Percentiles rank a stretch among this genome's conserved stretches.
Evolutionary conservation across 352 stramenopile species (phyloP).

Genomic region (Globisporangium polare): DNA sequence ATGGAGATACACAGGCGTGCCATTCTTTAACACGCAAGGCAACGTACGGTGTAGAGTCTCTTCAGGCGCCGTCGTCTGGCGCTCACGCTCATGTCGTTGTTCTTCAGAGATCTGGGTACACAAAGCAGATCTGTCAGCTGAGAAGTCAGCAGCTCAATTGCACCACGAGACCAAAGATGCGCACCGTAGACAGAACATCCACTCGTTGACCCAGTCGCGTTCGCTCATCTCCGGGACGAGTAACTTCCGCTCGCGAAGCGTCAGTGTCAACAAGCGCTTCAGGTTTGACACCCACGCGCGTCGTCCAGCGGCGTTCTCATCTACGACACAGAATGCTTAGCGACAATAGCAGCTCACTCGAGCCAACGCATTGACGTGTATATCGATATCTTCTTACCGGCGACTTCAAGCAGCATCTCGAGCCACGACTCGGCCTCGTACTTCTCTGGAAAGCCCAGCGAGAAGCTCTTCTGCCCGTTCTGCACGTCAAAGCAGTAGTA

Average conservation of each 20-base stretch:
- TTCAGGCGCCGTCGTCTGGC: conserved; percentile 45
- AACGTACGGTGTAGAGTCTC: conserved; percentile 53
- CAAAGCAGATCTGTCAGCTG: background rate
- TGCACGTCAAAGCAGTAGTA: conserved; percentile 67
- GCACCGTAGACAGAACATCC: conserved; percentile 68
- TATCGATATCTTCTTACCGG: conserved; percentile 19
- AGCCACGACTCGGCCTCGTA: conserved; percentile 50
- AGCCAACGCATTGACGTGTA: background rate
- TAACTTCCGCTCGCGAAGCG: conserved; percentile 41
- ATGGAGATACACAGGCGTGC: background rate
- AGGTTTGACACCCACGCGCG: conserved; percentile 66
- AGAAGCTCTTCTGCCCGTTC: conserved; percentile 31
- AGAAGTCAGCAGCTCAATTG: background rate
- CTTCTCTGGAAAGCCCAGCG: conserved; percentile 47
- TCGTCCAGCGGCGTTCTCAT: conserved; percentile 69
- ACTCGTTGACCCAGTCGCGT: conserved; percentile 79
- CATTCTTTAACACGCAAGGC: background rate
- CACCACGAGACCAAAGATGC: background rate
- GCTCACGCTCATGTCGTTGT: conserved; percentile 30
- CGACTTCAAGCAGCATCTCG: conserved; percentile 59
- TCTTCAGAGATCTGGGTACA: conserved; percentile 29
- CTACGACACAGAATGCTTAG: conserved; percentile 14
- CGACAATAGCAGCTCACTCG: background rate
- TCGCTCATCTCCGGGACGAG: conserved; percentile 55
- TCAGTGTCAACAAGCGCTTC: conserved; percentile 44